Base-by-base conservation (phyloP, 2,329 filamentous ascomycete genomes). In the Coleophoma eucalyptorum region DNA sequence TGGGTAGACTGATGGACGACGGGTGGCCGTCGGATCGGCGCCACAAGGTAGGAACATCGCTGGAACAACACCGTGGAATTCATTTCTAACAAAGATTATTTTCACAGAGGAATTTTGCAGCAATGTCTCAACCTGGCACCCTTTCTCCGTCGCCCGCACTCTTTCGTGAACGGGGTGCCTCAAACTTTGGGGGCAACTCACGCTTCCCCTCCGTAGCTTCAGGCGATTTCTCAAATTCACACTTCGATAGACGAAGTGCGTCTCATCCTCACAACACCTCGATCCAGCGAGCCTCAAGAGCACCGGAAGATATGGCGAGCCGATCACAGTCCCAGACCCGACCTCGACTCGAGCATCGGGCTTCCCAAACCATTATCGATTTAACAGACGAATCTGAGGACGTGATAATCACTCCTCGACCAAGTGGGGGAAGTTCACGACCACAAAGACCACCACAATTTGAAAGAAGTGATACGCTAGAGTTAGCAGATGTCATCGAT, bases 401-500 rank as follows among this genome's bases (percentile, higher is more conserved):
- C 12, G 10, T 41, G 21, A 33, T 45, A 5, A n/a, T 49, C n/a
- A 10, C 16, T 13, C 16, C 8, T 20, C n/a, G 4, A 11, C 49
- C 18, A 21, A 43, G 19, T 43, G 43, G 35, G 15, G 32, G 38
- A 13, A 41, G 56, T 32, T 51, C 31, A 34, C 53, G 46, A 35
- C 50, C 54, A 6, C 55, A 54, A 18, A 52, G 57, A 48, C 62
- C 58, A 37, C 58, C 62, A 46, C 58, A 57, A 21, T 53, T 65
- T 20, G 61, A 55, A n/a, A 56, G 63, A 51, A 64, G 57, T 47
- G 60, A 65, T 55, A 54, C 55, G 19, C 34, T 54, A 16, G 52
- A 48, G 7, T 20, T 63, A 11, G 54, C 48, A n/a, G 54, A 60
- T 16, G 65, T 80, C 26, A 80, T 82, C 48, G 79, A 82, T 58